phyloP scores from a whole-genome alignment of 2,329 filamentous ascomycete genomes.

The Delphinella strobiligena region DNA sequence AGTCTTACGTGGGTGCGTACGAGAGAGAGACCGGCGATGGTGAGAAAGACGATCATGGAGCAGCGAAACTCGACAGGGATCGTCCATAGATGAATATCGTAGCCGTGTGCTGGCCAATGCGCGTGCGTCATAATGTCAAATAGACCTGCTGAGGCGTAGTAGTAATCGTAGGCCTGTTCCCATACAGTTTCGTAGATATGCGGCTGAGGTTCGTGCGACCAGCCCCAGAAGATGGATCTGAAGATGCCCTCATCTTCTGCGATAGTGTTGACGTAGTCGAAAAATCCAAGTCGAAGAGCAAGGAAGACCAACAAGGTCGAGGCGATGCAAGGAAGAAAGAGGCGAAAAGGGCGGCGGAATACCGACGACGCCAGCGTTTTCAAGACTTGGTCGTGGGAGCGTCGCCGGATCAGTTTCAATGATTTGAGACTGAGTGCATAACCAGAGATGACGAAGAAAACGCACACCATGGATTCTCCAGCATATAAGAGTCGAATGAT shows the following conservation, averaged over 20 bases:
- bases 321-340: slow-evolving; percentile 13
- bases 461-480: slow-evolving; percentile 45
- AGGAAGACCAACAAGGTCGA: slow-evolving; percentile 13
- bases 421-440: slow-evolving; percentile 42
- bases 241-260: slow-evolving; percentile 9
- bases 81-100: slow-evolving; percentile 51
- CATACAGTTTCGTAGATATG: slow-evolving; percentile 7
- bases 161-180: slow-evolving; percentile 17
- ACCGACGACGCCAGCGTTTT: slow-evolving; percentile 11
- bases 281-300: slow-evolving; percentile 6
- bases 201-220: slow-evolving; percentile 12
- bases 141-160: slow-evolving; percentile 25
- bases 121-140: slow-evolving; percentile 13
- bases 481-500: slow-evolving; percentile 44
- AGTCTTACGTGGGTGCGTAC: slow-evolving; percentile 22
- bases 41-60: slow-evolving; percentile 46
- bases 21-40: slow-evolving; percentile 29
- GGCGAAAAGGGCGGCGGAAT: slow-evolving; percentile 13
- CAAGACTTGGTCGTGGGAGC: slow-evolving; percentile 14
- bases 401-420: slow-evolving; percentile 16
- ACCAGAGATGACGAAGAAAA: slow-evolving; percentile 52
- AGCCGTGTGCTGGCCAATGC: slow-evolving; percentile 21
- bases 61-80: slow-evolving; percentile 50
- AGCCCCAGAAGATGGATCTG: slow-evolving; percentile 9
- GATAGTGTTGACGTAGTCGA: slow-evolving; percentile 10